These are phyloP conservation scores for Litchi chinensis DNA, from an alignment of 345 rosid species.

Conservation along the genomic window DNA sequence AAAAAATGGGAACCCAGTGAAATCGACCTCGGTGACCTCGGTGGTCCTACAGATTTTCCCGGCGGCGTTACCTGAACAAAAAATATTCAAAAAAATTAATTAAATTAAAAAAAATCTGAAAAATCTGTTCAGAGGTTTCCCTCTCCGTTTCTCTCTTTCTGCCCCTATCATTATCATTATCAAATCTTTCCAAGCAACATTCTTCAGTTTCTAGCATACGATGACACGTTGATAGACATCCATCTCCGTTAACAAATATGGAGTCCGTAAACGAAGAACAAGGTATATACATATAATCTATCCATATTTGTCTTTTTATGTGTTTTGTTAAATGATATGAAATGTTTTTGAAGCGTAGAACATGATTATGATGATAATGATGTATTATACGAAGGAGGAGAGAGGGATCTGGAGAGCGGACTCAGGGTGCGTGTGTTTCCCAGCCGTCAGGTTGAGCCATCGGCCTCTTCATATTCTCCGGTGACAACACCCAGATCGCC, in stretches of 20 bases:
- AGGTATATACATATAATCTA: background rate
- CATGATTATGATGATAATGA: constrained; percentile 6
- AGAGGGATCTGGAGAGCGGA: constrained; percentile 47
- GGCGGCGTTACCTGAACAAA: background rate
- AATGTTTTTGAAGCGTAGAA: background rate
- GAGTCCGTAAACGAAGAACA: background rate
- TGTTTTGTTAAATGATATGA: background rate
- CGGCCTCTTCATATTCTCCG: constrained; percentile 31
- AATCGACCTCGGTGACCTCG: constrained; percentile 4
- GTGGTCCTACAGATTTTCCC: background rate
- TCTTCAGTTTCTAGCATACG: background rate
- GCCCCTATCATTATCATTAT: background rate
- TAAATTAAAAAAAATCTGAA: background rate
- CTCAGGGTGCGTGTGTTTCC: constrained; percentile 16
- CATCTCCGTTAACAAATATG: background rate
- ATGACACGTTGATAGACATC: background rate
- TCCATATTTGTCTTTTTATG: background rate
- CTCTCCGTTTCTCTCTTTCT: background rate
- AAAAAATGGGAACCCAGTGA: background rate
- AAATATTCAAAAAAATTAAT: background rate
- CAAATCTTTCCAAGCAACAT: background rate
- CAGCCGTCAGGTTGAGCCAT: constrained; percentile 22
- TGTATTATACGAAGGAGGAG: constrained; percentile 28
- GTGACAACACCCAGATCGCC: constrained; percentile 43
- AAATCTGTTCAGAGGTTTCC: background rate